Evolutionary conservation across 148 eudicot species (phyloP).

Genomic region (Spergularia bocconei): DNA sequence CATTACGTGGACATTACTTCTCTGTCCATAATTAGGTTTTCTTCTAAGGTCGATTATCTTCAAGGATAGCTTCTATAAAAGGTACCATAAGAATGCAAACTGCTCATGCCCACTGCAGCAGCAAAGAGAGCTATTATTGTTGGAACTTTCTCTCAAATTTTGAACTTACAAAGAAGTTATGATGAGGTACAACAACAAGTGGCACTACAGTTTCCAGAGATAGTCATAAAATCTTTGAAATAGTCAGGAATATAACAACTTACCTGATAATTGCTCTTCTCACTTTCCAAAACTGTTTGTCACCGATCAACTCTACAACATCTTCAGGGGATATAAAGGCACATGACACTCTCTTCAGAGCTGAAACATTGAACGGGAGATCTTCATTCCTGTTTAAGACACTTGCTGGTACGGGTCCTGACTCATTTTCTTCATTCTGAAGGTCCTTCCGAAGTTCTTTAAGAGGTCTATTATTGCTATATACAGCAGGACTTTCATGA

Average conservation of each 20-base stretch:
- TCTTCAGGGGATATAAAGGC: slow-evolving; percentile 36
- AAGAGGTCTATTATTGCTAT: not conserved
- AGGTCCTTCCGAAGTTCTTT: not conserved
- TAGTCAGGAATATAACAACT: slow-evolving; percentile 21
- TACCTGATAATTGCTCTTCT: slow-evolving; percentile 55
- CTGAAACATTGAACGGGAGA: not conserved
- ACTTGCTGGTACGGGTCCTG: not conserved
- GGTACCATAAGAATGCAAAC: not conserved
- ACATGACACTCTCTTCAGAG: not conserved
- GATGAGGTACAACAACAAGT: too few relatives aligned
- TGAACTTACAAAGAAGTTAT: not conserved
- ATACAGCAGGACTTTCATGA: not conserved
- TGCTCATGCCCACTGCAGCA: not conserved
- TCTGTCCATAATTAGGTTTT: too few relatives aligned
- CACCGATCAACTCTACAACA: slow-evolving; percentile 50
- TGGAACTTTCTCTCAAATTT: not conserved
- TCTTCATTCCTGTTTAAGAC: slow-evolving; percentile 1
- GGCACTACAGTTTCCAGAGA: not conserved
- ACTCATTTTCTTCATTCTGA: slow-evolving; percentile 6
- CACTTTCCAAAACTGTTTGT: slow-evolving; percentile 45
- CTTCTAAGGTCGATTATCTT: too few relatives aligned
- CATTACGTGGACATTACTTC: too few relatives aligned
- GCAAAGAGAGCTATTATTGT: not conserved
- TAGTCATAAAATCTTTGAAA: not conserved
- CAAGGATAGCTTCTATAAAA: too few relatives aligned